Percentiles rank a stretch among this genome's conserved stretches.
Conservation (phyloP, 1,284 basidiomycete genomes). For the Volvariella volvacea region DNA sequence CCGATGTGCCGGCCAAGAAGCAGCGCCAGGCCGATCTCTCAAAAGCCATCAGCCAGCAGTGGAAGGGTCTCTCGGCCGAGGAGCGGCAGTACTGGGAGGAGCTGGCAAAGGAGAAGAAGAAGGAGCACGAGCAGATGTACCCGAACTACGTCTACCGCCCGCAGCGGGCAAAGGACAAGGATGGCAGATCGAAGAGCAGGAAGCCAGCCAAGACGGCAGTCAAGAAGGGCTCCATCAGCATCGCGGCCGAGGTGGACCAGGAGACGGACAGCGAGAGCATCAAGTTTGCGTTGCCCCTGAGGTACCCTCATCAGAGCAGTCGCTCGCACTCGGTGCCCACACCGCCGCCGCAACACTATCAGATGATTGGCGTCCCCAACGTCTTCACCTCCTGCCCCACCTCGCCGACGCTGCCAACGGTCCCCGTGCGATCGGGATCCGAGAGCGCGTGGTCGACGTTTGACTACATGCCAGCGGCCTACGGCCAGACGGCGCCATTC, state of each 20-base stretch:
- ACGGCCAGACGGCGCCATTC: conserved; percentile 28
- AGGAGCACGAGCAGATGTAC: conserved; percentile 59
- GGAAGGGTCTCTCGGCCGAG: conserved; percentile 55
- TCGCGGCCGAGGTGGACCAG: conserved; percentile 25
- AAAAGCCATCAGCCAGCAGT: conserved; percentile 72
- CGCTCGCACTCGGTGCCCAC: conserved; percentile 49
- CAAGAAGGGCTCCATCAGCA: conserved; percentile 14
- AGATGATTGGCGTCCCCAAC: conserved; percentile 57
- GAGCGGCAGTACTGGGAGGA: conserved; percentile 64
- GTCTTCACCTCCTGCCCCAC: conserved; percentile 62
- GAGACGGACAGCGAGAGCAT: conserved; percentile 46
- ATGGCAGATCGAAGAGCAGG: conserved; percentile 37
- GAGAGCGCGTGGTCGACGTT: conserved; percentile 37
- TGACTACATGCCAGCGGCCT: conserved; percentile 34
- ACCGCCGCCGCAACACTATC: conserved; percentile 52
- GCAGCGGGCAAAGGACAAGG: conserved; percentile 55
- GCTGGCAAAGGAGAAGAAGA: conserved; percentile 55
- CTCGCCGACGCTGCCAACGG: conserved; percentile 54
- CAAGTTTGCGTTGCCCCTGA: conserved; percentile 47
- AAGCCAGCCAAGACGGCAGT: conserved; percentile 32
- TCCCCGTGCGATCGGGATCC: conserved; percentile 46
- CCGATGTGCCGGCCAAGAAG: conserved; percentile 31
- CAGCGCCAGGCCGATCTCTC: conserved; percentile 53
- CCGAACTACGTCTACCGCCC: conserved; percentile 75
- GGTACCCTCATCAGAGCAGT: conserved; percentile 29